Evolutionary conservation across 208 protist species (phyloP).

Genomic region (Leishmania guyanensis): DNA sequence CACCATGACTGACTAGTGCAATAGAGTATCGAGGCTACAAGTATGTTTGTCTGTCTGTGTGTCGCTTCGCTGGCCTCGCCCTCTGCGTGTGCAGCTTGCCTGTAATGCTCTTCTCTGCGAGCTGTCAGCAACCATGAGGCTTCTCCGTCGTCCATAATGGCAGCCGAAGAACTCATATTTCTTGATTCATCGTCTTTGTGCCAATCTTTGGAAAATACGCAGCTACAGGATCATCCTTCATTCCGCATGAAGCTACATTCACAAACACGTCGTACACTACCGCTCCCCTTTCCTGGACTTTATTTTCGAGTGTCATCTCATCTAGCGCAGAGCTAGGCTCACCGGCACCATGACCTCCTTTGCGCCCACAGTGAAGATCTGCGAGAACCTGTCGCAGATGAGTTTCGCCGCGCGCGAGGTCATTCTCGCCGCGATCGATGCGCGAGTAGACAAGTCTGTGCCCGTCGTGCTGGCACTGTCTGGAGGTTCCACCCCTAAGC

Average conservation of each 20-base stretch:
- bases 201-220: background rate
- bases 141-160: background rate
- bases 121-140: background rate
- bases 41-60: background rate
- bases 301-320: background rate
- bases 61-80: background rate
- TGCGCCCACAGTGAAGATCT: constrained; percentile 44
- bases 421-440: constrained; percentile 37
- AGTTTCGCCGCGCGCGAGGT: constrained; percentile 39
- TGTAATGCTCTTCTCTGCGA: background rate
- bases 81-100: background rate
- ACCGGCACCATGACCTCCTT: constrained; percentile 27
- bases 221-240: background rate
- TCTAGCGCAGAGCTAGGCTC: background rate
- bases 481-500: constrained; percentile 74
- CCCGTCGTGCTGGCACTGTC: constrained; percentile 67
- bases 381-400: constrained; percentile 36
- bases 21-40: background rate
- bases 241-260: background rate
- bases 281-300: background rate
- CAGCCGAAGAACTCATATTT: no score
- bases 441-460: background rate
- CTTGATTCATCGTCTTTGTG: background rate
- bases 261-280: background rate
- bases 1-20: background rate